Base-by-base conservation (phyloP, 306 rosid genomes). In the Inga leiocalycina region DNA sequence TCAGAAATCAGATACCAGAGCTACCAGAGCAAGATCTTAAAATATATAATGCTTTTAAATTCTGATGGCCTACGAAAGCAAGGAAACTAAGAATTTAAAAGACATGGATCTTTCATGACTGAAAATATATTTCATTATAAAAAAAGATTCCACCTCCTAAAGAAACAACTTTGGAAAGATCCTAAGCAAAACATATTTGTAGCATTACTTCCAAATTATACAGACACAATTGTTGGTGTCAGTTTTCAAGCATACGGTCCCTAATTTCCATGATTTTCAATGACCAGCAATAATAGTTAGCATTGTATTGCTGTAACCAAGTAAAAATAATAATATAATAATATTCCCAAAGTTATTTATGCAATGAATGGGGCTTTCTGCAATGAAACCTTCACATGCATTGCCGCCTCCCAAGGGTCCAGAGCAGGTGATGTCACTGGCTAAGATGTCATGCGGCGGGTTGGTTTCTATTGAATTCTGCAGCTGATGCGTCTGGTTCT, bases 371-470 rank as follows among this genome's bases (percentile, higher is more conserved):
- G 46, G 24, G 46, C 65, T 65, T 41, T 77, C 81, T 54, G 32
- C 48, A 84, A 84, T 75, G 48, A 74, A 87, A 94, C 90, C 97
- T 94, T 92, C 88, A 82, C 74, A 78, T 61, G 68, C 54, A 76
- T 88, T 71, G 32, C 78, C 73, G 83, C 46, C 69, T 75, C 82
- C 80, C 2, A 59, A 32, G 71, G 85, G 80, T 76, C 83, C 84
- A 80, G 59, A 67, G 84, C 68, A 41, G 52, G 86, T 72, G 22
- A 59, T 48, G 19, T 79, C 85, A 75, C 80, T 76, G 70, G 80
- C 84, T 75, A 71, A 74, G 71, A 82, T 44, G 73, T 44, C 81
- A 44, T 83, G 71, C 49, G 51, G 68, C 17, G 51, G 77, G 65
- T 79, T 81, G 71, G 84, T 61, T 81, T 81, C 88, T 45, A 37